Conservation (phyloP, 495 filamentous ascomycete genomes). For the Hypoxylon trugodes region DNA sequence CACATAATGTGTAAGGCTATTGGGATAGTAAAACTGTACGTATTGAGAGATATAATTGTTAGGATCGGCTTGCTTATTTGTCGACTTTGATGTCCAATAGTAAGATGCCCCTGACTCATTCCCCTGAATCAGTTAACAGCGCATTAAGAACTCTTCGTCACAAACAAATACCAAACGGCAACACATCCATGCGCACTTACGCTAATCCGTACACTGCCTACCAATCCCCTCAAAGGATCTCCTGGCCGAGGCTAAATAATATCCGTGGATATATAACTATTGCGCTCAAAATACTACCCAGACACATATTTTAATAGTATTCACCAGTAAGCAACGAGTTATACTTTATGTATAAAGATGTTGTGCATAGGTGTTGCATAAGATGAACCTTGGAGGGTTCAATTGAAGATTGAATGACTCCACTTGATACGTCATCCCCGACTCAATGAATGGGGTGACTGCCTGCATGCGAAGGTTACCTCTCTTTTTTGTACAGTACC, state of each 20-base stretch:
- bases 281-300: not conserved
- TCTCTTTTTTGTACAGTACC: conserved; percentile 13
- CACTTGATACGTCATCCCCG: conserved; percentile 35
- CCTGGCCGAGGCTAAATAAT: conserved; percentile 2
- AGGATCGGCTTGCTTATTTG: too few species aligned
- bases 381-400: conserved; percentile 13
- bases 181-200: not conserved
- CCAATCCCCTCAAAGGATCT: too few species aligned
- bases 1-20: too few species aligned
- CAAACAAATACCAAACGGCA: conserved; percentile 5
- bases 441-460: conserved; percentile 21
- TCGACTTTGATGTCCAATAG: too few species aligned
- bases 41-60: too few species aligned
- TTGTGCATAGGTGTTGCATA: conserved; percentile 13
- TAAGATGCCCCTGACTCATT: conserved; percentile 9
- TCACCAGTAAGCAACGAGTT: conserved; percentile 22
- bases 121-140: too few species aligned
- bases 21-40: too few species aligned
- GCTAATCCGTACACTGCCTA: not conserved
- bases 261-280: not conserved
- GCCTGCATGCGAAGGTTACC: conserved; percentile 16
- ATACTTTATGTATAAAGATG: conserved; percentile 19
- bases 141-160: too few species aligned
- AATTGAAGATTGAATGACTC: conserved; percentile 37
- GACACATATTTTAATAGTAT: too few species aligned